Base-by-base conservation (phyloP, 768 basidiomycete genomes). In the Hygrophorus pudorinus region DNA sequence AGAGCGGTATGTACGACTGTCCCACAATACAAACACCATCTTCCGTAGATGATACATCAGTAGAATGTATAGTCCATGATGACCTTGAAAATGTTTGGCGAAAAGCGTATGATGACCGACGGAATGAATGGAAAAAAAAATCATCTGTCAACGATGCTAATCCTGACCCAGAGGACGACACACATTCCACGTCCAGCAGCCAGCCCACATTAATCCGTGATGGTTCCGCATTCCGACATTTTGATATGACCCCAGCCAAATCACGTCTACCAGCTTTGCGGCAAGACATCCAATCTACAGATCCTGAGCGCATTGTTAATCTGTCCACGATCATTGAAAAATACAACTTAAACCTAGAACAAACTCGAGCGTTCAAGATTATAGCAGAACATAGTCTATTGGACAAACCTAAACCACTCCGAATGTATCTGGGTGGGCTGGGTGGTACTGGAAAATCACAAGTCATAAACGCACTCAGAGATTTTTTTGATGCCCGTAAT, bases 401-500 rank as follows among this genome's bases (percentile, higher is more conserved):
- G 5, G 17, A 10, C 7, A 11, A 52, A 5, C 14, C 39, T 63
- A 5, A 70, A 70, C 1, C 71, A 68, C 1, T 68, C 70, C 0
- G 72, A n/a, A n/a, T n/a, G n/a, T n/a, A n/a, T n/a, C n/a, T n/a
- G n/a, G n/a, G n/a, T n/a, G n/a, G n/a, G n/a, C n/a, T n/a, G n/a
- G n/a, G n/a, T n/a, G n/a, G n/a, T n/a, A n/a, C n/a, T n/a, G n/a
- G n/a, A n/a, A n/a, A 72, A 53, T 64, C 63, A 0, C 40, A 57
- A 12, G 64, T 71, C 1, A 62, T 72, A 1, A 47, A 60, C 30
- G 65, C 66, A 0, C 12, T 72, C 1, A 52, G 50, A 17, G 53
- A 56, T 2, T 65, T 62, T 34, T 70, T 69, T 50, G 31, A 37
- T 0, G 1, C 27, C 1, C 11, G 48, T 6, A 41, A 51, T 0